Conservation (phyloP, 1,284 basidiomycete species). For the Trichosporon sp. region DNA sequence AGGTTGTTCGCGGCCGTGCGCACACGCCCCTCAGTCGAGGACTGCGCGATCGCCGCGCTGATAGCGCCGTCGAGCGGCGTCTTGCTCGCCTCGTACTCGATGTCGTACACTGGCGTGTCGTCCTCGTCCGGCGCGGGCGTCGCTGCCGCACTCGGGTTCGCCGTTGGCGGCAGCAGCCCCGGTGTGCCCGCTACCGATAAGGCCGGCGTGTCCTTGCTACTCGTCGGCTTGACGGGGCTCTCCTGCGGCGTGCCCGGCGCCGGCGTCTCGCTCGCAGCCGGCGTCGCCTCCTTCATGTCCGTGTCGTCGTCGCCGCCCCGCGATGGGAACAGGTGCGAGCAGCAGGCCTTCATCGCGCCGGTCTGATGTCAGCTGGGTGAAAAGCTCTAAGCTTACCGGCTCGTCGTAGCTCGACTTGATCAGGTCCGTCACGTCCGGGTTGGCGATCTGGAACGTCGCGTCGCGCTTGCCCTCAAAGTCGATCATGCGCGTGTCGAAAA, state of each 20-base stretch:
- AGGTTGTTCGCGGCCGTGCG: slow-evolving; percentile 84
- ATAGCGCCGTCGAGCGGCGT: slow-evolving; percentile 91
- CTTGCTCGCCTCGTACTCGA: slow-evolving; percentile 72
- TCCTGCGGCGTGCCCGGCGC: background rate
- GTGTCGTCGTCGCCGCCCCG: slow-evolving; percentile 5
- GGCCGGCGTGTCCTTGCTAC: background rate
- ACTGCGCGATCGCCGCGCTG: slow-evolving; percentile 80
- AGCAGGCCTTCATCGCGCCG: slow-evolving; percentile 77
- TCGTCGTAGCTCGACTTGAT: slow-evolving; percentile 46
- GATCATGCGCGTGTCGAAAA: slow-evolving; percentile 88
- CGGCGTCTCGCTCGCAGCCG: slow-evolving; percentile 4
- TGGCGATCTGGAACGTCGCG: slow-evolving; percentile 30
- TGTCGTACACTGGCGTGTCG: slow-evolving; percentile 14
- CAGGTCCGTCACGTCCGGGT: slow-evolving; percentile 45
- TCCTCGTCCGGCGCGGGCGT: slow-evolving; percentile 21
- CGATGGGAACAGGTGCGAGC: slow-evolving; percentile 64
- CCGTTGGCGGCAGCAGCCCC: slow-evolving; percentile 14
- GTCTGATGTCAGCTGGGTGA: slow-evolving; percentile 54
- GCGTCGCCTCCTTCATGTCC: slow-evolving; percentile 11
- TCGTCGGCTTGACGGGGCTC: background rate
- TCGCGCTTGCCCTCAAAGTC: slow-evolving; percentile 74
- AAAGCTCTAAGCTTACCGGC: slow-evolving; percentile 28
- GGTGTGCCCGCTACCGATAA: background rate
- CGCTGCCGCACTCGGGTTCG: slow-evolving; percentile 12
- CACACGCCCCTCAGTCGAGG: slow-evolving; percentile 81